Percentiles rank a stretch among this genome's conserved stretches.
These are phyloP conservation scores for Mimosa pudica DNA, from an alignment of 306 rosid species.

Conservation along the genomic window DNA sequence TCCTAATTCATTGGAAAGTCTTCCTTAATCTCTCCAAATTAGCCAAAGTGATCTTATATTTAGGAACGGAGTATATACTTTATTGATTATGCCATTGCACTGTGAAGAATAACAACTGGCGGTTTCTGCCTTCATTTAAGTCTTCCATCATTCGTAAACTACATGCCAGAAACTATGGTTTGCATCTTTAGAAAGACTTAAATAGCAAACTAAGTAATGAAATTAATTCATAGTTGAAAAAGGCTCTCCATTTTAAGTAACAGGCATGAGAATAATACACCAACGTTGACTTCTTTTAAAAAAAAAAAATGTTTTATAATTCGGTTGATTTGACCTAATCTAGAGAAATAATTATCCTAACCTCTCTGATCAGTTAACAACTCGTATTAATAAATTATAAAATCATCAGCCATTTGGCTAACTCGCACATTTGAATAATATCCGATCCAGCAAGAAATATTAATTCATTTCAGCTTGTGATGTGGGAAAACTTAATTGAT, in stretches of 20 bases:
- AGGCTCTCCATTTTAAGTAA: conserved; percentile 10
- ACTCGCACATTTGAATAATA: not conserved
- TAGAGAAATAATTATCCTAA: not conserved
- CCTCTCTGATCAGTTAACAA: not conserved
- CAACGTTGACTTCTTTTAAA: conserved; percentile 29
- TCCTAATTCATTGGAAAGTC: too few species aligned
- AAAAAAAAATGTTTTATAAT: conserved; percentile 24
- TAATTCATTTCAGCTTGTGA: conserved; percentile 19
- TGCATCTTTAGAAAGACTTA: conserved; percentile 15
- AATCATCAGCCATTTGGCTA: not conserved
- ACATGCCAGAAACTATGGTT: conserved; percentile 22
- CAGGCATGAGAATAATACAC: conserved; percentile 31
- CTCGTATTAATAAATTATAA: not conserved
- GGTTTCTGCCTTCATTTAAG: conserved; percentile 23
- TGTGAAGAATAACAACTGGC: conserved; percentile 42
- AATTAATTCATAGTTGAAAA: conserved; percentile 20
- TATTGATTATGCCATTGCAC: conserved; percentile 37
- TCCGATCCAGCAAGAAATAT: conserved; percentile 10
- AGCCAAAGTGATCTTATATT: too few species aligned
- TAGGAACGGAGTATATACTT: not conserved
- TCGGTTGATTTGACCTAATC: conserved; percentile 28
- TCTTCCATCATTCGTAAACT: conserved; percentile 13
- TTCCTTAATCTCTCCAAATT: too few species aligned
- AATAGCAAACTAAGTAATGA: conserved; percentile 36
- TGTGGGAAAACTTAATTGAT: conserved; percentile 20